phyloP scores from a whole-genome alignment of 176 grass and related monocot genomes.

The Cymbopogon citratus region DNA sequence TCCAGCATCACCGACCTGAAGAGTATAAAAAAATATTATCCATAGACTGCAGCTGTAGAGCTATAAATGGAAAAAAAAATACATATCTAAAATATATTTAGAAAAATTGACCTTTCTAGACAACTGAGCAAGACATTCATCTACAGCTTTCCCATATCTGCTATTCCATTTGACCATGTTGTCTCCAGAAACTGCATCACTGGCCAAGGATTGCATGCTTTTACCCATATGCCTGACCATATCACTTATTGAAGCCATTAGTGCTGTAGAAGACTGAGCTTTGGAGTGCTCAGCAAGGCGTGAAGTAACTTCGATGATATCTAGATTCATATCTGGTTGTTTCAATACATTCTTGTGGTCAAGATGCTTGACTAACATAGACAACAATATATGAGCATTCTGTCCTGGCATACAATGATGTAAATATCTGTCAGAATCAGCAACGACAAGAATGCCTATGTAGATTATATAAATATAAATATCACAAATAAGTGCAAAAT shows the following conservation, averaged over 20 bases:
- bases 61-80: background rate
- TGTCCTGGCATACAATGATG: conserved; percentile 60
- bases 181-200: conserved; percentile 25
- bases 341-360: conserved; percentile 77
- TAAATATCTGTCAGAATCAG: conserved; percentile 33
- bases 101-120: conserved; percentile 61
- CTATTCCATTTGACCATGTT: conserved; percentile 54
- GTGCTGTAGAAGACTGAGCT: conserved; percentile 69
- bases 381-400: conserved; percentile 78
- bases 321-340: conserved; percentile 71
- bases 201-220: conserved; percentile 56
- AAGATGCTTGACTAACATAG: conserved; percentile 91
- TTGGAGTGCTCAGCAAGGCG: conserved; percentile 66
- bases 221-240: conserved; percentile 80
- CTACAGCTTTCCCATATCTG: conserved; percentile 50
- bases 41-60: conserved; percentile 7
- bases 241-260: conserved; percentile 79
- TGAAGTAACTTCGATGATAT: conserved; percentile 77
- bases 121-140: conserved; percentile 84
- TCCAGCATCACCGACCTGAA: conserved; percentile 87
- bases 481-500: background rate
- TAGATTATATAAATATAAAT: conserved; percentile 8
- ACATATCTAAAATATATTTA: conserved; percentile 1
- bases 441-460: conserved; percentile 16
- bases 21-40: conserved; percentile 21